Evolutionary conservation across 2,329 filamentous ascomycete species (phyloP).

Genomic region (Diaporthe sp.): DNA sequence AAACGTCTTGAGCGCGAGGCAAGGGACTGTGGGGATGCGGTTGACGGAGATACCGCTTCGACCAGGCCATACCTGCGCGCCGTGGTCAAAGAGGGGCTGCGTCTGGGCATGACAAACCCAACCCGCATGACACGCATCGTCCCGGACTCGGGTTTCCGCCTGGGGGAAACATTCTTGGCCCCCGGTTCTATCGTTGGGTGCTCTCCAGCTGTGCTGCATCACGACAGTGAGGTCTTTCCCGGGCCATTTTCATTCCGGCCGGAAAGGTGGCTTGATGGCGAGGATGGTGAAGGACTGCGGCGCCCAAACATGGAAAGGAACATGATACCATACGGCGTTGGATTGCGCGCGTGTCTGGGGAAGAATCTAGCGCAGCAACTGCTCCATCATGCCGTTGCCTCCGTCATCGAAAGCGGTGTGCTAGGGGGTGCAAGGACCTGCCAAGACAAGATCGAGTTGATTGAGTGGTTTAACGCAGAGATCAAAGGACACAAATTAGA

Average conservation of each 20-base stretch:
- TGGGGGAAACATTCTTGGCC: constrained; percentile 66
- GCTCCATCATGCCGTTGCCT: constrained; percentile 1
- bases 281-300: neutral
- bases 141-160: constrained; percentile 32
- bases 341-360: constrained; percentile 42
- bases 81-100: constrained; percentile 42
- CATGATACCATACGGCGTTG: constrained; percentile 43
- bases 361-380: constrained; percentile 41
- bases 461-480: constrained; percentile 34
- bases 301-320: constrained; percentile 2
- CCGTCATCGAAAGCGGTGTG: neutral
- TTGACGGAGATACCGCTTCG: too few species aligned
- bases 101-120: constrained; percentile 41
- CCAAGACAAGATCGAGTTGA: constrained; percentile 15
- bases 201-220: constrained; percentile 72
- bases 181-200: constrained; percentile 73
- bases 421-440: constrained; percentile 6
- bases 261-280: constrained; percentile 42
- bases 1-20: too few species aligned
- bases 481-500: constrained; percentile 24
- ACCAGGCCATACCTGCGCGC: constrained; percentile 55
- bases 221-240: constrained; percentile 42
- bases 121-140: constrained; percentile 39
- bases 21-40: too few species aligned
- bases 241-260: constrained; percentile 39